A percentile compares a stretch with the other conserved stretches of the same genome.
Evolutionary conservation across 352 stramenopile species (phyloP).

Genomic region (Phytophthora pistaciae): DNA sequence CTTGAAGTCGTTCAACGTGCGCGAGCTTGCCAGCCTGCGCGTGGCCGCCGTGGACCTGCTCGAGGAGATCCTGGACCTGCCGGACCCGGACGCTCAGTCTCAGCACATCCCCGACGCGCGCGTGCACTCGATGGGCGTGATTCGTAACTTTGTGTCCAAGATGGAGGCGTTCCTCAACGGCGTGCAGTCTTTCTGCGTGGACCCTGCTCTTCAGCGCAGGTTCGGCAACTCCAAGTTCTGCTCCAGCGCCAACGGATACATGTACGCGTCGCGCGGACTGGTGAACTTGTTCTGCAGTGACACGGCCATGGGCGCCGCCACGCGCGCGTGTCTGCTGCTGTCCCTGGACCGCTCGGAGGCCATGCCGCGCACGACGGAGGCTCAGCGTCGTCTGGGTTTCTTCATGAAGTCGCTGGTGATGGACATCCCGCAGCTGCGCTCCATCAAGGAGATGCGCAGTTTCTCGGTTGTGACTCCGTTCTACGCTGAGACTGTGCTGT

Average conservation of each 20-base stretch:
- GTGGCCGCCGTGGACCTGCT: constrained; percentile 75
- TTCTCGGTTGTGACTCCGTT: constrained; percentile 89
- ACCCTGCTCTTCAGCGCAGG: constrained; percentile 70
- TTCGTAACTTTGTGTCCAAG: constrained; percentile 91
- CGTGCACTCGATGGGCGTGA: constrained; percentile 85
- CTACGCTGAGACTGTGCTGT: constrained; percentile 85
- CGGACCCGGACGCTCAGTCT: constrained; percentile 77
- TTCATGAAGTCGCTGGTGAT: constrained; percentile 91
- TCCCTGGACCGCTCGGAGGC: constrained; percentile 74
- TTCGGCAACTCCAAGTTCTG: constrained; percentile 86
- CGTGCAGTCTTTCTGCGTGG: constrained; percentile 75
- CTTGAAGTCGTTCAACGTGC: constrained; percentile 82
- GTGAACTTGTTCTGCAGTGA: constrained; percentile 81
- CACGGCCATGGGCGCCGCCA: constrained; percentile 78
- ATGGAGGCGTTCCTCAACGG: constrained; percentile 81
- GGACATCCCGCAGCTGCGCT: constrained; percentile 82
- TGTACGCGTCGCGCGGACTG: constrained; percentile 71
- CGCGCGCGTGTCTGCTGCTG: constrained; percentile 69
- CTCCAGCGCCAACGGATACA: constrained; percentile 68
- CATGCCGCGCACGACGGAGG: constrained; percentile 71
- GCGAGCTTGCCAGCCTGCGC: constrained; percentile 69
- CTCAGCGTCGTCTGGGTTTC: constrained; percentile 81
- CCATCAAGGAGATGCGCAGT: constrained; percentile 88
- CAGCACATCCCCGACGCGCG: constrained; percentile 70
- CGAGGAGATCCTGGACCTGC: constrained; percentile 84